Evolutionary conservation across 768 basidiomycete genomes (phyloP), one percentile per base, ranked within the genome.

Genomic region (Leccinum imitatum): DNA sequence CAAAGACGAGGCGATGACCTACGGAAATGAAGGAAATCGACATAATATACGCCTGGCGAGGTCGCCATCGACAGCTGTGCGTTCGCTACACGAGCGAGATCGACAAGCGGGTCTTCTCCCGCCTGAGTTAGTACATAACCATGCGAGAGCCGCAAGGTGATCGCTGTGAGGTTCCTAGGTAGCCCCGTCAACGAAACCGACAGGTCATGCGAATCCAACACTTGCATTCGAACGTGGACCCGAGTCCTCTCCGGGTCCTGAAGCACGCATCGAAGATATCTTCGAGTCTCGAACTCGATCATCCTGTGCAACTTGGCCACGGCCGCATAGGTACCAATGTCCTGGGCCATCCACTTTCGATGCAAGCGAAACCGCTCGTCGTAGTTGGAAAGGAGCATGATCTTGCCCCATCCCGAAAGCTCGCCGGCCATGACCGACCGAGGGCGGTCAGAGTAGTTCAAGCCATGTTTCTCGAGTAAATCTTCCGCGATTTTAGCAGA

Each of bases 401-500:
- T 60, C n/a, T 67, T 65, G 6, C 58, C 63, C 65, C 67, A 67
- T 5, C 65, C 67, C 4, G 61, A 61, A 1, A 68, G 58, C 39
- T 68, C 65, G 0, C 66, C 67, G 11, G 47, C 19, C 66, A 67
- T 67, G 3, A 65, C 48, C 1, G 66, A 67, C n/a, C 57, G 62
- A 19, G 66, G 67, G 8, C 64, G 66, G 37, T 68, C 67, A 13
- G 80, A 78, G 63, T 80, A 84, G 15, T 76, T 78, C 30, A 63
- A 59, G 17, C 78, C 71, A 30, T 78, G 73, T 57, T 77, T 82
- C 61, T 83, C 80, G 3, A 84, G 73, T 6, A 83, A 69, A 25
- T 83, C 82, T 17, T 67, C 64, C 6, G 78, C 74, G 6, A 75
- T 76, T 44, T 72, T 65, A 4, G 76, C 73, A 13, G 81, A 77